Evolutionary conservation across 2,329 filamentous ascomycete species (phyloP).

Genomic region (Fusarium bactridioides): DNA sequence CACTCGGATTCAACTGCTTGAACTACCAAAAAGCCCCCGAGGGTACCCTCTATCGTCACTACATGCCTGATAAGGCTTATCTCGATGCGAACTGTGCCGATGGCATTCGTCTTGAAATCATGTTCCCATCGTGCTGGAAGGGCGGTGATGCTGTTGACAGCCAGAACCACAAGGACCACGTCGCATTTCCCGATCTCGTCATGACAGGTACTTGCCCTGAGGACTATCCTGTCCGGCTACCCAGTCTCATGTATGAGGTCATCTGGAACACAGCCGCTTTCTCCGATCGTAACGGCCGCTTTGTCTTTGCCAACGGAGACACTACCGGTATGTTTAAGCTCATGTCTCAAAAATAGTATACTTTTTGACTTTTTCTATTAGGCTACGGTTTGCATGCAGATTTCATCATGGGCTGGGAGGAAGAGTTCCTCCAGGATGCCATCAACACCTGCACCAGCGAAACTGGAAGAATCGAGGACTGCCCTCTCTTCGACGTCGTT

Average conservation of each 20-base stretch:
- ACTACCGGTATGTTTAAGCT: conserved; percentile 63
- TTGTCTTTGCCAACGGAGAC: conserved; percentile 82
- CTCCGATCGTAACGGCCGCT: conserved; percentile 68
- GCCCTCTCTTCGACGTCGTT: conserved; percentile 77
- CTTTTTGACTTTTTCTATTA: conserved; percentile 76
- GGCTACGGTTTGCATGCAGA: conserved; percentile 82
- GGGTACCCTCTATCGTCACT: conserved; percentile 80
- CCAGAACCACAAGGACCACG: conserved; percentile 67
- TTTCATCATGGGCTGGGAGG: conserved; percentile 83
- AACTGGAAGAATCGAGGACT: conserved; percentile 76
- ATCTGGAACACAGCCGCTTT: conserved; percentile 81
- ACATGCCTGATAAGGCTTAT: conserved; percentile 79
- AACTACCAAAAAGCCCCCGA: conserved; percentile 76
- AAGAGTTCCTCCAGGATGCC: conserved; percentile 73
- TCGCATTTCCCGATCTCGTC: conserved; percentile 81
- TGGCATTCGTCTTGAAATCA: conserved; percentile 82
- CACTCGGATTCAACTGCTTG: conserved; percentile 93
- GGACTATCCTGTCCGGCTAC: conserved; percentile 71
- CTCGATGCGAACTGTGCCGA: conserved; percentile 84
- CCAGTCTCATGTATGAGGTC: conserved; percentile 83
- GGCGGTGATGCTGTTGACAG: conserved; percentile 69
- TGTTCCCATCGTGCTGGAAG: conserved; percentile 93
- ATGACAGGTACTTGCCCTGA: conserved; percentile 79
- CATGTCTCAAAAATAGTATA: conserved; percentile 33
- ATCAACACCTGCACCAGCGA: conserved; percentile 76